These are phyloP conservation scores for Cytidiella melzeri DNA, from an alignment of 768 basidiomycete species.

Conservation along the genomic window DNA sequence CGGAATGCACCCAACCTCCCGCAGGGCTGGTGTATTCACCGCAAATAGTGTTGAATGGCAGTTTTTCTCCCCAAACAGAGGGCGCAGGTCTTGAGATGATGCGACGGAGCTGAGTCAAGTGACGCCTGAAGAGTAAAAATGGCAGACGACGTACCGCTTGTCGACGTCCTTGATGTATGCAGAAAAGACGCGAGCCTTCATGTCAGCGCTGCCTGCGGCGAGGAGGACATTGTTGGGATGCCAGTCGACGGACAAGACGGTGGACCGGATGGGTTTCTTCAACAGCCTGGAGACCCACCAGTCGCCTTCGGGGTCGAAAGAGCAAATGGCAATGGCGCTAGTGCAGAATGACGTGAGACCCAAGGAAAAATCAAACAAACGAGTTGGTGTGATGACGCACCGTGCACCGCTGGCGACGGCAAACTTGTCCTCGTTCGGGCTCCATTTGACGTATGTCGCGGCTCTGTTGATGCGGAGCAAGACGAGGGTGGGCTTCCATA, in stretches of 20 bases:
- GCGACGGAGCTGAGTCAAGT: too few species aligned
- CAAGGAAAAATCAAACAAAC: too few species aligned
- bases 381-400: slow-evolving; percentile 33
- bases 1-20: slow-evolving; percentile 96
- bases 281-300: slow-evolving; percentile 98
- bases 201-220: slow-evolving; percentile 95
- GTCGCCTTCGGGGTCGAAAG: slow-evolving; percentile 94
- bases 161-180: slow-evolving; percentile 99
- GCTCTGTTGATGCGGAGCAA: slow-evolving; percentile 92
- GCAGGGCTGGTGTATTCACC: slow-evolving; percentile 86
- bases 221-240: slow-evolving; percentile 98
- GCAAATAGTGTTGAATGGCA: slow-evolving; percentile 96
- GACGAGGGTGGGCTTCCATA: slow-evolving; percentile 98
- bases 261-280: slow-evolving; percentile 96
- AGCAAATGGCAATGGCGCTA: slow-evolving; percentile 95
- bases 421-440: slow-evolving; percentile 96
- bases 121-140: too few species aligned
- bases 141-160: slow-evolving; percentile 56
- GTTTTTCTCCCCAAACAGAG: slow-evolving; percentile 94
- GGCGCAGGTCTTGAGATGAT: slow-evolving; percentile 65
- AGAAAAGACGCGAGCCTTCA: slow-evolving; percentile 96
- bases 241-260: slow-evolving; percentile 93
- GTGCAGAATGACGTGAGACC: neutral
- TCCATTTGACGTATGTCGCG: slow-evolving; percentile 94
- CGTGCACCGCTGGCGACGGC: slow-evolving; percentile 96